A percentile compares a stretch with the other conserved stretches of the same genome.
phyloP scores from a whole-genome alignment of 495 filamentous ascomycete species.

The Tuber calosporum region DNA sequence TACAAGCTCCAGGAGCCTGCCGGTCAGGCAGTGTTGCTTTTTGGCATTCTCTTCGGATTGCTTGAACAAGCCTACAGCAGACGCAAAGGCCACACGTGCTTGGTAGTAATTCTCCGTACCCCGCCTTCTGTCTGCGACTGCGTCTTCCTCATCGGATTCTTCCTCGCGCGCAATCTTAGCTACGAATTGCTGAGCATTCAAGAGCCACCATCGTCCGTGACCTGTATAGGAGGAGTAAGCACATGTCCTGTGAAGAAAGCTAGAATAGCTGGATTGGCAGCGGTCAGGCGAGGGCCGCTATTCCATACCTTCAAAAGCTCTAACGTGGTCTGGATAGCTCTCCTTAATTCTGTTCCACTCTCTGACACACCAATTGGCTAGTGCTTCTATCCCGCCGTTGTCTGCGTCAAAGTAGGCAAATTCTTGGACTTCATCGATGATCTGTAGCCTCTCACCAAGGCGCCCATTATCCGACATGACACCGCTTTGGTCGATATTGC shows the following conservation, averaged over 20 bases:
- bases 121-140: slow-evolving; percentile 44
- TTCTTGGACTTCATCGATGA: slow-evolving; percentile 47
- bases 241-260: slow-evolving; percentile 9
- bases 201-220: slow-evolving; percentile 49
- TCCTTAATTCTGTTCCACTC: slow-evolving; percentile 47
- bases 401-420: slow-evolving; percentile 49
- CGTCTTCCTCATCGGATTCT: slow-evolving; percentile 37
- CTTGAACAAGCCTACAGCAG: slow-evolving; percentile 49
- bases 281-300: not conserved
- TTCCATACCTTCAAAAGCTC: slow-evolving; percentile 45
- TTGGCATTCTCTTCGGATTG: slow-evolving; percentile 45
- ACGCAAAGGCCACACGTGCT: slow-evolving; percentile 47
- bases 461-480: slow-evolving; percentile 44
- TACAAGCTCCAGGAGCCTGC: slow-evolving; percentile 46
- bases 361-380: slow-evolving; percentile 48
- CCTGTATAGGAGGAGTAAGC: slow-evolving; percentile 39
- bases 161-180: slow-evolving; percentile 48
- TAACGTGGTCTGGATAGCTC: slow-evolving; percentile 45
- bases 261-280: not conserved
- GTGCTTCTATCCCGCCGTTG: slow-evolving; percentile 45
- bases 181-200: slow-evolving; percentile 48
- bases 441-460: slow-evolving; percentile 45
- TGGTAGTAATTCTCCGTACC: slow-evolving; percentile 48
- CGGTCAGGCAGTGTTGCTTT: slow-evolving; percentile 42
- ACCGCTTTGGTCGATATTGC: slow-evolving; percentile 41